These are phyloP conservation scores for Rhodamnia rubescens DNA, from an alignment of 345 rosid genomes.

Conservation along the genomic window DNA sequence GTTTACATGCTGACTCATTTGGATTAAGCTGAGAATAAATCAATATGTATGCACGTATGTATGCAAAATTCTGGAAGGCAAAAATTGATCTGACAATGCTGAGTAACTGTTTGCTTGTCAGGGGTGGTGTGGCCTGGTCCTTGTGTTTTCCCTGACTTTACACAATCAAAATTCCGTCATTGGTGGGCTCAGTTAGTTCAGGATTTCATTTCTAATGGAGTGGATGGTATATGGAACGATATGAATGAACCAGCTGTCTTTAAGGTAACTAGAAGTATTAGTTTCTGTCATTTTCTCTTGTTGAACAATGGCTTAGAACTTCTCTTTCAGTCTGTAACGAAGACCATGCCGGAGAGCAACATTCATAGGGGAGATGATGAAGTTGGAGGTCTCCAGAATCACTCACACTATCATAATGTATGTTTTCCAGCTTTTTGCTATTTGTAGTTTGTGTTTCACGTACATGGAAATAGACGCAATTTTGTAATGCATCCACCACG, in stretches of 20 bases:
- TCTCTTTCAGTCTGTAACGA: slow-evolving; percentile 52
- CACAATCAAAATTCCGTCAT: slow-evolving; percentile 56
- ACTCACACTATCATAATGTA: slow-evolving; percentile 87
- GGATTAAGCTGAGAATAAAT: background rate
- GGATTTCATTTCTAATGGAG: slow-evolving; percentile 68
- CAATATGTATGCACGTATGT: background rate
- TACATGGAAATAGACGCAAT: background rate
- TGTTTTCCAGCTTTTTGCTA: background rate
- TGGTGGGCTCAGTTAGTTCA: slow-evolving; percentile 83
- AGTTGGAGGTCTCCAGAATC: slow-evolving; percentile 73
- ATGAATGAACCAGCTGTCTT: slow-evolving; percentile 92
- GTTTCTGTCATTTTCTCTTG: background rate
- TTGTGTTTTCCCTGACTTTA: slow-evolving; percentile 85
- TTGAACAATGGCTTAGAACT: slow-evolving; percentile 1
- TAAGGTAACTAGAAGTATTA: slow-evolving; percentile 28
- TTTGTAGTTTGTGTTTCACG: background rate
- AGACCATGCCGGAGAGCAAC: slow-evolving; percentile 82
- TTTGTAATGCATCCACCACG: background rate
- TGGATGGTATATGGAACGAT: slow-evolving; percentile 86
- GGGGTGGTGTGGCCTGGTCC: slow-evolving; percentile 97
- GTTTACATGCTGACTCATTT: background rate
- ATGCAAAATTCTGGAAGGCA: background rate
- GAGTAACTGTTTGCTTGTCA: slow-evolving; percentile 6
- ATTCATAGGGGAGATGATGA: slow-evolving; percentile 68
- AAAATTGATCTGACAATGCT: background rate